Evolutionary conservation across 148 eudicot species (phyloP), one percentile per base, ranked within the genome.

Genomic region (Chenopodium formosanum): DNA sequence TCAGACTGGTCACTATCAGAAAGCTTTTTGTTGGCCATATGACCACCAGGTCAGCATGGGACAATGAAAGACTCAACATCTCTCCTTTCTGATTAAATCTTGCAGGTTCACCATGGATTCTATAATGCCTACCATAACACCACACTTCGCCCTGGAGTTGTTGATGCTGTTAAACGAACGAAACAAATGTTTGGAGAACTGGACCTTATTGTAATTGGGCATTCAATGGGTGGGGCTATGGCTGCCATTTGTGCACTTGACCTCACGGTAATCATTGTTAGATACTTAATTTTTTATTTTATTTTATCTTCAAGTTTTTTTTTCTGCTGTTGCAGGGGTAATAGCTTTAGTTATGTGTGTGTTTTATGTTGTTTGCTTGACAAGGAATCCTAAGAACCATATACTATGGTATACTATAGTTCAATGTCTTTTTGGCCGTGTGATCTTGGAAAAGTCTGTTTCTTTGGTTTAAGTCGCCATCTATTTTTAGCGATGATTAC

Each of bases 171-270:
- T 75, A 81, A 88, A 83, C 84, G 84, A 82, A 92, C 92, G 76
- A 91, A 86, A 81, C 88, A 89, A 71, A 65, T 86, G 27, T 92
- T 90, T 81, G 98, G 98, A 63, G 88, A 89, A 50, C 66, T 91
- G 22, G 69, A 90, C 53, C 78, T 96, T 44, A 84, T 94, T 80
- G 93, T 92, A 16, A 87, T 93, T 65, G 99, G 99, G 32, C 99
- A 96, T 85, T 96, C 99, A 67, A 96, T 96, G 99, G 99, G 98
- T 77, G 99, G 99, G 68, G 98, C 99, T 73, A 96, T 96, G 89
- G 98, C 99, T 89, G 86, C 95, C 52, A 88, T 96, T 78, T 96
- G 98, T 83, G 99, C 89, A 47, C 88, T 96, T 81, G 99, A 96
- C 89, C 95, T 96, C 47, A 84, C 72, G 85, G 99, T 96, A 92